Base-by-base conservation (phyloP, 2,329 filamentous ascomycete species). In the Cucurbitaria berberidis region DNA sequence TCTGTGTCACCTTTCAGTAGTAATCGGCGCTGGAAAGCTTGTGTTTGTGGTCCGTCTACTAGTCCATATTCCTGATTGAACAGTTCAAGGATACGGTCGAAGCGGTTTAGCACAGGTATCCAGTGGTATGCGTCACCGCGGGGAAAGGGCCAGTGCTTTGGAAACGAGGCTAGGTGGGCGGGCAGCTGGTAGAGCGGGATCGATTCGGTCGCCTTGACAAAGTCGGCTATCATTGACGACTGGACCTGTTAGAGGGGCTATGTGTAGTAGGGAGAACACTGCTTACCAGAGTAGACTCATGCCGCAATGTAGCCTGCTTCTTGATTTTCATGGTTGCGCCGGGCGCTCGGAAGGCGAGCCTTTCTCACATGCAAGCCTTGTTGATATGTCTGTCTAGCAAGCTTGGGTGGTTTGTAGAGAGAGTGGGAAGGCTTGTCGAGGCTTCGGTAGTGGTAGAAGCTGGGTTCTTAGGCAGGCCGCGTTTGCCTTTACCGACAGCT, bases 71-170 rank as follows among this genome's bases (percentile, higher is more conserved):
- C 87, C 51, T 85, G 82, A 74, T 88, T 91, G 73, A 96, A 92
- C 34, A 86, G 81, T 66, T 96, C 91, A 35, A 99, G 80, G 60
- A 98, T 87, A 68, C 85, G 86, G 76, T 99, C 95, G 76, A 99
- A 98, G 52, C 92, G 88, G 75, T 99, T 96, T 55, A 99, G 79
- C 21, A 96, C 84, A 24, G 90, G 88, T 63, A 99, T 97, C 96
- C 96, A 99, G 81, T 99, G 93, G 74, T 98, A 98, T 26, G 98
- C 81, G 74, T 99, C 95, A 55, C 95, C 96, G 74, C 93, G 86
- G 34, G 93, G 93, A 70, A 98, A 96, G 2, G 93, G 92, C 95
- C 95, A 99, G 83, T 88, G 83, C 60, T 88, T 87, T 53, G 93
- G 92, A 73, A 98, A 98, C 50, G 84, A 85, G 66, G 83, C 82